phyloP scores from a whole-genome alignment of 441 rosid species.

The Syzygium syzygioides region DNA sequence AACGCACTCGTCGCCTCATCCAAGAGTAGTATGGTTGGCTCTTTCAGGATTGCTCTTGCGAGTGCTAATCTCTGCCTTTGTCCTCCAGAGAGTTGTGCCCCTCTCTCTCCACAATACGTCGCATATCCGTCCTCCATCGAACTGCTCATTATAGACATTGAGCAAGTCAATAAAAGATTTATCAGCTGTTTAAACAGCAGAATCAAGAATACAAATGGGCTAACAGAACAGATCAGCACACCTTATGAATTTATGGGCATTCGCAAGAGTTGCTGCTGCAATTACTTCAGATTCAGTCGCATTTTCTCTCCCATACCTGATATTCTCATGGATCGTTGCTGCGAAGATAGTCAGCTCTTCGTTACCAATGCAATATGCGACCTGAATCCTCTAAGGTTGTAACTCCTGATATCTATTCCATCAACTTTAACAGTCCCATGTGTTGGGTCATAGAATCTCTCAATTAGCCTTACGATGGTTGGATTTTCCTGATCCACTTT shows the following conservation, averaged over 20 bases:
- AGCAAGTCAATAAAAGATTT: background rate
- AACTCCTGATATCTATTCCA: conserved; percentile 6
- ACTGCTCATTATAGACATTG: background rate
- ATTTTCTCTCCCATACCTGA: conserved; percentile 11
- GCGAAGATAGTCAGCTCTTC: conserved; percentile 13
- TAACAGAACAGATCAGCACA: background rate
- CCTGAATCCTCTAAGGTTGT: conserved; percentile 10
- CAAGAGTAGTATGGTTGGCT: background rate
- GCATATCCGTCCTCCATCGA: conserved; percentile 11
- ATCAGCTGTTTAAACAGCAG: background rate
- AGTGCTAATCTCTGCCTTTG: conserved; percentile 4
- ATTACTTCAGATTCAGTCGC: conserved; percentile 4
- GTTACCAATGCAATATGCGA: background rate
- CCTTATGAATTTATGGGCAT: conserved; percentile 12
- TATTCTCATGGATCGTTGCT: conserved; percentile 15
- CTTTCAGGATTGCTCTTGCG: conserved; percentile 1
- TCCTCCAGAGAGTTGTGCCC: conserved; percentile 1
- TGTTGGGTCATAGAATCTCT: conserved; percentile 20
- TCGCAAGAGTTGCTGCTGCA: conserved; percentile 10
- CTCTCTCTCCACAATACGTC: background rate
- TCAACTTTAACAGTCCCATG: conserved; percentile 9
- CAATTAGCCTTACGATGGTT: conserved; percentile 16
- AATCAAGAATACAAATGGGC: background rate
- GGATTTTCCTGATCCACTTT: conserved; percentile 25
- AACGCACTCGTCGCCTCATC: conserved; percentile 6